Conservation (phyloP, 192 early-diverging fungal species). For the Backusella morwellensis region DNA sequence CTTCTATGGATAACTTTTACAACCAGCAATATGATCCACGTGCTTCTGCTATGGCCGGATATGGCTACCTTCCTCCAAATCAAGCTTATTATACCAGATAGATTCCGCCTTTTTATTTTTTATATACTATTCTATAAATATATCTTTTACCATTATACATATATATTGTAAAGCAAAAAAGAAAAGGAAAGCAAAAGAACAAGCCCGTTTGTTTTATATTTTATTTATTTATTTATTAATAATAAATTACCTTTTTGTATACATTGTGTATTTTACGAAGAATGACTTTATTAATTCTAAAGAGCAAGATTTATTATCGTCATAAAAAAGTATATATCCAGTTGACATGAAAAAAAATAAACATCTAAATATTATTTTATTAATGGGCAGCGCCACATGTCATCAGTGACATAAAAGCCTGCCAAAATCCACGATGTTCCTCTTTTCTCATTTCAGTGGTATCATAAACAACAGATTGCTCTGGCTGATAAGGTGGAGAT, state of each 20-base stretch:
- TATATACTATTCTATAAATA: not conserved
- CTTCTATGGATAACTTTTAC: not conserved
- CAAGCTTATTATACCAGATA: conserved; percentile 3
- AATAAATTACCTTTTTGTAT: not conserved
- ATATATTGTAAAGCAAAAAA: not conserved
- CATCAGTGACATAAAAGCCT: not conserved
- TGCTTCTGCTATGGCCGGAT: not conserved
- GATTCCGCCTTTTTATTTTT: not conserved
- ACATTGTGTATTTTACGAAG: not conserved
- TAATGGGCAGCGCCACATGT: conserved; percentile 8
- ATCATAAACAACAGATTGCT: not conserved
- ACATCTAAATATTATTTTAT: not conserved
- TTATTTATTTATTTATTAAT: not conserved
- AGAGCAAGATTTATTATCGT: not conserved
- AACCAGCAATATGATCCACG: not conserved
- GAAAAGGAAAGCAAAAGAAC: not conserved
- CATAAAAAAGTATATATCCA: not conserved
- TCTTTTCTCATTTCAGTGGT: not conserved
- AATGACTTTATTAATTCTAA: not conserved
- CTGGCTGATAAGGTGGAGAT: not conserved
- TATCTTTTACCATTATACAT: not conserved
- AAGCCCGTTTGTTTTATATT: not conserved
- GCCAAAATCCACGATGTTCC: not conserved
- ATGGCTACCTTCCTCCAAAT: not conserved
- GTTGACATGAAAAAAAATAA: not conserved